Base-by-base conservation (phyloP, 352 stramenopile species). In the Pythium aphanidermatum region DNA sequence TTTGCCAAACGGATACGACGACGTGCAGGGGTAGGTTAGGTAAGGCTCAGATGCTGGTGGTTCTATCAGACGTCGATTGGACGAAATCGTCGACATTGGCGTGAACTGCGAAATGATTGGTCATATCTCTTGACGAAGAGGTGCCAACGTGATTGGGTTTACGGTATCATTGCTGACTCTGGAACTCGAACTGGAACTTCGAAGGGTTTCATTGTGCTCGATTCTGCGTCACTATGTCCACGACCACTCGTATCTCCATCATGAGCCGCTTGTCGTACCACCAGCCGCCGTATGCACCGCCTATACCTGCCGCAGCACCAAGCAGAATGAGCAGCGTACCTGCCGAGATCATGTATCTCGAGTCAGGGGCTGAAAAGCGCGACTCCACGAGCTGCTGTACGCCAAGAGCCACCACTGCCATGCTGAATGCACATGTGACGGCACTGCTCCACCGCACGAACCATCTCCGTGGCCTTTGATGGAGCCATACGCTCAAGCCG, bases 11-110 rank as follows among this genome's bases (percentile, higher is more conserved):
- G 27, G 35, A 5, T 2, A 14, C 27, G 31, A 32, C 12, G 24
- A 50, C 30, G 42, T 11, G 23, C 17, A 17, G 9, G 29, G 17
- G 1, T 17, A 30, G 27, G 43, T 24, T 10, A n/a, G 0, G 20
- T 39, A 32, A 29, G 16, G 16, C 0, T 33, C n/a, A n/a, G n/a
- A n/a, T n/a, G n/a, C n/a, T n/a, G n/a, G n/a, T n/a, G n/a, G n/a
- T n/a, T n/a, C n/a, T n/a, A n/a, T n/a, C n/a, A n/a, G n/a, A n/a
- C n/a, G n/a, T 21, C 17, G 25, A 38, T 55, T 55, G 46, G 46
- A 38, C 37, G 46, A 54, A 54, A 54, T 46, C 5, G 7, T 46
- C 17, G 27, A 54, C 46, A 46, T 23, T 11, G 40, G 46, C 3
- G 9, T 0, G 9, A 12, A 10, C 12, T 8, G 11, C 2, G 4